Percentiles rank a stretch among this genome's conserved stretches.
Conservation (phyloP, 208 protist species). For the Trichomonas vaginalis region DNA sequence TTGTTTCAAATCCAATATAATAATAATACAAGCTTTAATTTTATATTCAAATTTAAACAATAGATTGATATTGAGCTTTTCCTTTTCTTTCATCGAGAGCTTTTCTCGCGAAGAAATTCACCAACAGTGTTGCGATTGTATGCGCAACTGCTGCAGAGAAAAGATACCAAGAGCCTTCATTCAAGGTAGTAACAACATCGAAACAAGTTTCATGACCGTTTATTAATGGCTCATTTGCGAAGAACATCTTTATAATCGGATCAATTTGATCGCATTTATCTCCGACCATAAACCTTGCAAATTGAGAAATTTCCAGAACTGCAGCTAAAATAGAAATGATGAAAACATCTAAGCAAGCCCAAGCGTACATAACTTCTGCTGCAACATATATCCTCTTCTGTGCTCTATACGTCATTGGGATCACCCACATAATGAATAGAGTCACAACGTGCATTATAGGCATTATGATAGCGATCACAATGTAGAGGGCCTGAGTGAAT, state of each 20-base stretch:
- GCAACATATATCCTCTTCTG: neutral
- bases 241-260: conserved; percentile 29
- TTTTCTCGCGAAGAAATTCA: neutral
- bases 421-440: conserved; percentile 44
- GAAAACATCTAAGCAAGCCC: conserved; percentile 63
- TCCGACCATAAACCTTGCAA: conserved; percentile 65
- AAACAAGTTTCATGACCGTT: neutral
- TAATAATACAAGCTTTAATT: no score
- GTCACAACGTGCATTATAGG: conserved; percentile 43
- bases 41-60: no score
- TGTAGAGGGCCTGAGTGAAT: conserved; percentile 37
- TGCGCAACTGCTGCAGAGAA: neutral
- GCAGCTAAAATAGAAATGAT: conserved; percentile 60
- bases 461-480: conserved; percentile 39
- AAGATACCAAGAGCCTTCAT: neutral
- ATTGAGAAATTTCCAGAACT: conserved; percentile 63
- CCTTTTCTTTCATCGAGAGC: neutral
- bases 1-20: no score
- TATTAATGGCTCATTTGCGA: neutral
- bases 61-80: neutral
- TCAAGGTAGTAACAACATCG: neutral
- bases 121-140: neutral
- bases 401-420: conserved; percentile 29
- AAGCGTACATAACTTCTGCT: conserved; percentile 59
- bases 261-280: conserved; percentile 43